These are phyloP conservation scores for Myriosclerotinia curreyana DNA, from an alignment of 2,329 filamentous ascomycete genomes.

Conservation along the genomic window DNA sequence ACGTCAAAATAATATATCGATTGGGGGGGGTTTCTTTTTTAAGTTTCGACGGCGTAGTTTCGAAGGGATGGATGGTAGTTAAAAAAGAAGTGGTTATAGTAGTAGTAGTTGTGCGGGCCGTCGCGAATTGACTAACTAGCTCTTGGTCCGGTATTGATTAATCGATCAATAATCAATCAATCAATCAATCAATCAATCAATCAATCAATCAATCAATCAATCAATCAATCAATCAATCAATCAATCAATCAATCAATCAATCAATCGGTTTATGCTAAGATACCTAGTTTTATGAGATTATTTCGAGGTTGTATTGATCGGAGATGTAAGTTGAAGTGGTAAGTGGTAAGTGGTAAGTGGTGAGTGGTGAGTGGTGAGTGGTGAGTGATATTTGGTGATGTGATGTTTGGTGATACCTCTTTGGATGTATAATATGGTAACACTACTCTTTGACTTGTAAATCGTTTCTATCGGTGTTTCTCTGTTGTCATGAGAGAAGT, in stretches of 20 bases:
- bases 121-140: slow-evolving; percentile 10
- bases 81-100: not conserved
- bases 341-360: too few relatives aligned
- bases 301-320: slow-evolving; percentile 12
- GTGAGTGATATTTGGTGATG: too few relatives aligned
- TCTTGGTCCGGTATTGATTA: slow-evolving; percentile 14
- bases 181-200: too few relatives aligned
- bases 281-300: not conserved
- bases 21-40: too few relatives aligned
- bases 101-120: slow-evolving; percentile 17
- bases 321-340: slow-evolving; percentile 3
- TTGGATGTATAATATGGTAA: not conserved
- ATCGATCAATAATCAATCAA: too few relatives aligned
- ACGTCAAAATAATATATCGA: slow-evolving; percentile 8
- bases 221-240: too few relatives aligned
- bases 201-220: too few relatives aligned
- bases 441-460: not conserved
- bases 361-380: too few relatives aligned
- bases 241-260: too few relatives aligned
- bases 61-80: not conserved
- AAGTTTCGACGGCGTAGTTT: slow-evolving; percentile 4
- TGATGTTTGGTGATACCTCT: slow-evolving; percentile 1
- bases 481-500: not conserved
- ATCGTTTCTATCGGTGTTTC: not conserved
- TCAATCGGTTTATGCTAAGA: slow-evolving; percentile 15